Evolutionary conservation across 257 asterid genomes (phyloP).

Genomic region (Catharanthus roseus): DNA sequence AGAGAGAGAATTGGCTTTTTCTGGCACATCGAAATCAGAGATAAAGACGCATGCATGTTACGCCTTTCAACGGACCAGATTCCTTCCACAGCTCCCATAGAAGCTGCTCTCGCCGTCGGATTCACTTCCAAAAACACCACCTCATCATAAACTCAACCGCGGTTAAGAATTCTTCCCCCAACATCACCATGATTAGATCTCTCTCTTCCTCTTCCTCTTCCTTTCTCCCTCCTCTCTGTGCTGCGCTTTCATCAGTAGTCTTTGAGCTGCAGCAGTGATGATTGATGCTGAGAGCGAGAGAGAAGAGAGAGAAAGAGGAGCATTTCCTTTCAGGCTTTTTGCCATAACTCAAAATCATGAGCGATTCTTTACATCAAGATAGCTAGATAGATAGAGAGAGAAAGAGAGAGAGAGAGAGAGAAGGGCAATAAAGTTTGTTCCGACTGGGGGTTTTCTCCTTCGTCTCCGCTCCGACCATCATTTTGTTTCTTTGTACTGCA

Average conservation of each 20-base stretch:
- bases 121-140: no score
- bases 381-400: not conserved
- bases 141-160: not conserved
- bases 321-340: not conserved
- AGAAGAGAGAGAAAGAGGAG: no score
- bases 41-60: conserved; percentile 34
- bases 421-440: no score
- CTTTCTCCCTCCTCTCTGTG: no score
- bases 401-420: not conserved
- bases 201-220: not conserved
- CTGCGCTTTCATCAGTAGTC: not conserved
- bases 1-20: not conserved
- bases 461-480: not conserved
- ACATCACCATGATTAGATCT: no score
- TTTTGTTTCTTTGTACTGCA: no score
- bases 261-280: not conserved
- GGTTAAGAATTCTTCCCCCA: not conserved
- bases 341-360: not conserved
- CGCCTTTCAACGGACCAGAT: conserved; percentile 33
- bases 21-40: conserved; percentile 18
- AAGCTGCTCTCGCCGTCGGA: conserved; percentile 13
- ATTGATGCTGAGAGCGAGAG: not conserved
- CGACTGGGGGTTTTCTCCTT: not conserved
- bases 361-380: not conserved
- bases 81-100: conserved; percentile 4